Evolutionary conservation across 768 basidiomycete species (phyloP), one percentile per base, ranked within the genome.

Genomic region (Rhizopogon sp.): DNA sequence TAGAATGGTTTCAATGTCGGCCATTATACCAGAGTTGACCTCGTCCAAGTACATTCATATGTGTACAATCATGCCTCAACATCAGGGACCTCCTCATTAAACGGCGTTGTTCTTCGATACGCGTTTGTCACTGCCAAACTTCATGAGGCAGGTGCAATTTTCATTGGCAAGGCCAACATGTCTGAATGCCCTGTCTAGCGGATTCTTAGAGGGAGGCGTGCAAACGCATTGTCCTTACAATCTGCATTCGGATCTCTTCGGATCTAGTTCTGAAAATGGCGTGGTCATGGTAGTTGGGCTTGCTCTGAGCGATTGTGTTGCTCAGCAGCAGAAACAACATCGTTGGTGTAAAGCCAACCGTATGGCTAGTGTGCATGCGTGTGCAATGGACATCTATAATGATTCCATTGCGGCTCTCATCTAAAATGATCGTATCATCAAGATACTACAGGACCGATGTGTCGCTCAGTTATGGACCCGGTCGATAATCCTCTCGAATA

Each of bases 11-110:
- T 85, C 5, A 70, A 76, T 35, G 71, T 70, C 4, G 73, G 78
- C 3, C 70, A 70, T 37, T 85, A 84, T 59, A 76, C 82, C 0
- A 84, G 84, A 56, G 79, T 82, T 9, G 81, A 85, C 59, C 74
- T 85, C 5, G 79, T 87, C 46, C 83, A 82, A 72, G 84, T 81
- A 42, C 28, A 10, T 16, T 14, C 13, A 5, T 25, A 33, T 46
- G 25, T 25, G 25, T 25, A 25, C 25, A 25, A 25, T 62, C 42
- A 57, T 41, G 20, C 39, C 20, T 56, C 10, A 33, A 33, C 41
- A 39, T 22, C 31, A 65, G 66, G 73, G n/a, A 74, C 72, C 3
- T 66, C 64, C 39, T 66, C 69, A n/a, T 64, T 76, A 2, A 56
- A 72, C 16, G 68, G 65, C 14, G 70, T 71, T 6, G 61, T 72